Conservation (phyloP, 2,329 filamentous ascomycete genomes). For the Mariannaea elegans region DNA sequence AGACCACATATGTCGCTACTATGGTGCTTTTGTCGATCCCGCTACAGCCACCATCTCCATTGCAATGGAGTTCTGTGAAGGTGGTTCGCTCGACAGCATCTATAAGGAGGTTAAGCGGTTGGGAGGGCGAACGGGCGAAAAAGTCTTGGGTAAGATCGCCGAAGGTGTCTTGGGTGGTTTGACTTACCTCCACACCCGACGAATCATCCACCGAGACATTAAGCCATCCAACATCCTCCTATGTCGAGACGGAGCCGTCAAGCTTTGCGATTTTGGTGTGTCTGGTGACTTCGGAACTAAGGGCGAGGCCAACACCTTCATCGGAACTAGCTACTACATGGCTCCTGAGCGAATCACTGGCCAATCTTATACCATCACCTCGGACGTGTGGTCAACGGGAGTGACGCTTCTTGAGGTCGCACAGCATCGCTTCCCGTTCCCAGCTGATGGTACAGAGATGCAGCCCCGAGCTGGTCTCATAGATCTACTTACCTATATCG, state of each 20-base stretch:
- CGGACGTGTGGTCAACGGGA: constrained; percentile 97
- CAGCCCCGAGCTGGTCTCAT: constrained; percentile 92
- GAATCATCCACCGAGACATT: constrained; percentile 99
- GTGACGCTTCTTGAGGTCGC: constrained; percentile 99
- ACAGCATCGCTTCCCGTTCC: constrained; percentile 97
- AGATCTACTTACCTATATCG: constrained; percentile 96
- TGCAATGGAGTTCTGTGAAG: constrained; percentile 99
- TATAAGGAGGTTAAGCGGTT: constrained; percentile 98
- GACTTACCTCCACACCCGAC: constrained; percentile 93
- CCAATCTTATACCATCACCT: constrained; percentile 97
- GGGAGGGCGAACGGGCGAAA: constrained; percentile 93
- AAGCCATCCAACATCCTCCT: constrained; percentile 98
- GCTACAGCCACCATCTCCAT: constrained; percentile 98
- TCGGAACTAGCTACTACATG: constrained; percentile 99
- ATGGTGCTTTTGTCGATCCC: constrained; percentile 95
- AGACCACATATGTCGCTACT: constrained; percentile 96
- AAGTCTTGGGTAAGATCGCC: constrained; percentile 95
- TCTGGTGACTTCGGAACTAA: constrained; percentile 98
- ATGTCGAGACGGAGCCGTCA: constrained; percentile 91
- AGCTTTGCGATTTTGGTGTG: constrained; percentile 98
- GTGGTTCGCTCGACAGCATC: constrained; percentile 93
- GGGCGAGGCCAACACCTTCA: constrained; percentile 98
- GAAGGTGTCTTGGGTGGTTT: constrained; percentile 93
- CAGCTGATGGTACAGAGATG: constrained; percentile 94
- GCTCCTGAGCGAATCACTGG: constrained; percentile 97